Conservation (phyloP, 2,329 filamentous ascomycete genomes). For the Phyllosticta citrichinensis region DNA sequence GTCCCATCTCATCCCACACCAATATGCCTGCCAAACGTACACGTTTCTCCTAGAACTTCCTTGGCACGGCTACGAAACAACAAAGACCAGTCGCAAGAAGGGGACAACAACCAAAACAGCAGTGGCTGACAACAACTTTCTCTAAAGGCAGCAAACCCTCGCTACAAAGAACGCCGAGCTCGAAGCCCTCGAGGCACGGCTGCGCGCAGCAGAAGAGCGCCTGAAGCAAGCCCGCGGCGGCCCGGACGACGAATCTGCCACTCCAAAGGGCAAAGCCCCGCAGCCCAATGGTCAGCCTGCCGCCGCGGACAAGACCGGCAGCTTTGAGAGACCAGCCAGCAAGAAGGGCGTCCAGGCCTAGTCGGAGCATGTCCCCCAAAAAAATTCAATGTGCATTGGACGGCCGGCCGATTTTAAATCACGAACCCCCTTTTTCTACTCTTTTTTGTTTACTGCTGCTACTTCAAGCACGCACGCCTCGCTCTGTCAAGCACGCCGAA, state of each 20-base stretch:
- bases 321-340: neutral
- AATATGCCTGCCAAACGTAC: neutral
- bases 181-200: constrained; percentile 70
- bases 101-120: neutral
- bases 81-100: neutral
- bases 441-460: too few relatives aligned
- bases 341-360: neutral
- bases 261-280: neutral
- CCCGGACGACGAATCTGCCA: constrained; percentile 14
- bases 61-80: neutral
- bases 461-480: neutral
- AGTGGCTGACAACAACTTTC: neutral
- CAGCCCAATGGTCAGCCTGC: neutral
- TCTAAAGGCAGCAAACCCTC: constrained; percentile 65
- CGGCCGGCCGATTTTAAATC: neutral
- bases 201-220: constrained; percentile 76
- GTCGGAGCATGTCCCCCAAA: neutral
- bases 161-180: constrained; percentile 67
- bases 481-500: neutral
- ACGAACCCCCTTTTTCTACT: neutral
- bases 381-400: neutral
- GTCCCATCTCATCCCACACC: neutral
- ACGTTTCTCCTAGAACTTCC: neutral
- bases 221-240: constrained; percentile 37
- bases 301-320: neutral